phyloP scores from a whole-genome alignment of 768 basidiomycete species.

The Russula dissimulans region DNA sequence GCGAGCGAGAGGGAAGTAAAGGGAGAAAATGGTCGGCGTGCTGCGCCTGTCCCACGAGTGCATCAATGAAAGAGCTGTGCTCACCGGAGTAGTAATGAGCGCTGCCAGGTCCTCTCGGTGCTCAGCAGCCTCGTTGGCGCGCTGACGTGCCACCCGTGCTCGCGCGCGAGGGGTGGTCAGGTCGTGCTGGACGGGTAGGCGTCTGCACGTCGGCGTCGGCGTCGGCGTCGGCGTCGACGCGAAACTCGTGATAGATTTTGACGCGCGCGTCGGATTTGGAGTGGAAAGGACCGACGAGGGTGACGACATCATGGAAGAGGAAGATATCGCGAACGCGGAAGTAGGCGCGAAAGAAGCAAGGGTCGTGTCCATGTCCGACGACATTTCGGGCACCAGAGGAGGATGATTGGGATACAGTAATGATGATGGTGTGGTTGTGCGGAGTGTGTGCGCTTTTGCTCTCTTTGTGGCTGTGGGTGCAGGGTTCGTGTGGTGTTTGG shows the following conservation, averaged over 20 bases:
- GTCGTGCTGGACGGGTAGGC: slow-evolving; percentile 4
- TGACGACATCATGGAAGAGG: not conserved
- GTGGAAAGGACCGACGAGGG: not conserved
- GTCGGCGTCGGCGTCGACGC: not conserved
- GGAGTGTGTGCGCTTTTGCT: not conserved
- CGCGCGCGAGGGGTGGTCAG: slow-evolving; percentile 10
- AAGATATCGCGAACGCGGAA: not conserved
- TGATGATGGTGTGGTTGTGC: not conserved
- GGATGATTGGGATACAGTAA: no score
- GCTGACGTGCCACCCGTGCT: slow-evolving; percentile 4
- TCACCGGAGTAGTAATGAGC: slow-evolving; percentile 11
- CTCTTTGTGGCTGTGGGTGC: not conserved
- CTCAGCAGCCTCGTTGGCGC: slow-evolving; percentile 11
- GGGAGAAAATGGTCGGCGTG: no score
- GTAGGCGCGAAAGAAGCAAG: not conserved
- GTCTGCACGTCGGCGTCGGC: not conserved
- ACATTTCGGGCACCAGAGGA: not conserved
- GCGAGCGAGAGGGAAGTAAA: no score
- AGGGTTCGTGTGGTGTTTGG: not conserved
- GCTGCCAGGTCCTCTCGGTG: slow-evolving; percentile 12
- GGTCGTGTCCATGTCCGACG: not conserved
- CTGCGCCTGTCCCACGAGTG: not conserved
- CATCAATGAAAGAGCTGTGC: not conserved
- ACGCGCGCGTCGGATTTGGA: not conserved
- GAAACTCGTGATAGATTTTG: not conserved